phyloP scores from a whole-genome alignment of 2,329 filamentous ascomycete species.

The Geosmithia flava region DNA sequence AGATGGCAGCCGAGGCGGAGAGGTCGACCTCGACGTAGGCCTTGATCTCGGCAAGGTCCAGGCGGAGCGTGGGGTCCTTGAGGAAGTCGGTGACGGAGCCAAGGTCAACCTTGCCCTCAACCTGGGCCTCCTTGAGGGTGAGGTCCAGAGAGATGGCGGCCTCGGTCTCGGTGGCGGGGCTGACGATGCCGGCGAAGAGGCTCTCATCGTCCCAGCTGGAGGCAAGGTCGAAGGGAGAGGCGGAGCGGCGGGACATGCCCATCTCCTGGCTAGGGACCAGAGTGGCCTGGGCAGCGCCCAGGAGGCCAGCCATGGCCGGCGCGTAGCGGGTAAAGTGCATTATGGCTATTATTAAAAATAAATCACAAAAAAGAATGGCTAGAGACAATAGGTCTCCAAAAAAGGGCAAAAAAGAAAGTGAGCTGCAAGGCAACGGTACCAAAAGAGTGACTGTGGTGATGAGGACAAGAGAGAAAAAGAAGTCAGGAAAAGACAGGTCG shows the following conservation, averaged over 20 bases:
- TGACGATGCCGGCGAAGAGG: slow-evolving; percentile 5
- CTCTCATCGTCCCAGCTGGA: slow-evolving; percentile 5
- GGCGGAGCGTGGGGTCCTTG: slow-evolving; percentile 23
- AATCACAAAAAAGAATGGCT: slow-evolving; percentile 4
- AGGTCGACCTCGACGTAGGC: slow-evolving; percentile 38
- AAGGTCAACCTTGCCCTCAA: slow-evolving; percentile 33
- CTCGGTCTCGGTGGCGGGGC: slow-evolving; percentile 6
- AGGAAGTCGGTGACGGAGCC: slow-evolving; percentile 27
- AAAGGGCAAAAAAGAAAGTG: not conserved
- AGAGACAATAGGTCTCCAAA: slow-evolving; percentile 3
- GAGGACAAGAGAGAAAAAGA: not conserved
- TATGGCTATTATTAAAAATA: not conserved
- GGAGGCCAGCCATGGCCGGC: slow-evolving; percentile 4
- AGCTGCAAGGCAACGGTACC: not conserved
- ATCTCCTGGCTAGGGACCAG: not conserved
- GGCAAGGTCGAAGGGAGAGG: slow-evolving; percentile 3
- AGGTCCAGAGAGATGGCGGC: slow-evolving; percentile 10
- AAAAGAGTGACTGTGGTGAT: not conserved
- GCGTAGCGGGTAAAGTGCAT: slow-evolving; percentile 5
- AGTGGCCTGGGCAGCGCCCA: slow-evolving; percentile 3
- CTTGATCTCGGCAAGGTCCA: slow-evolving; percentile 37
- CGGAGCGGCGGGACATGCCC: not conserved
- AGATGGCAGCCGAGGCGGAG: slow-evolving; percentile 27
- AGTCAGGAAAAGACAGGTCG: not conserved
- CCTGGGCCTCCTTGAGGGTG: slow-evolving; percentile 19